A percentile compares a stretch with the other conserved stretches of the same genome.
These are phyloP conservation scores for Podaxis pistillaris DNA, from an alignment of 768 basidiomycete species.

Conservation along the genomic window DNA sequence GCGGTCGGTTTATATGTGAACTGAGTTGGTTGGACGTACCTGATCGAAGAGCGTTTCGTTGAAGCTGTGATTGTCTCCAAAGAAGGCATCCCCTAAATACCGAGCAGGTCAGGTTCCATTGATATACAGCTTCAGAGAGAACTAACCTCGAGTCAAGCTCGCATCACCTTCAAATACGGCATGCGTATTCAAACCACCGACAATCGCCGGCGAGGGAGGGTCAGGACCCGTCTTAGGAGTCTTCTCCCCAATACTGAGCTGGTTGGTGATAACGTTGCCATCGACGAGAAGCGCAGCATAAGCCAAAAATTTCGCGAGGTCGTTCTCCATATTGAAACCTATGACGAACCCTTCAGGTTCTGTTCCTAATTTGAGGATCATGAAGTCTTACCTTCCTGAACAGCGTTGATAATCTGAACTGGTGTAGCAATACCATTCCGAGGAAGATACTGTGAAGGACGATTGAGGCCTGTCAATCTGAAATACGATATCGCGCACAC, in stretches of 20 bases:
- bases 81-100: constrained; percentile 17
- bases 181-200: constrained; percentile 20
- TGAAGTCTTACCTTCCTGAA: constrained; percentile 17
- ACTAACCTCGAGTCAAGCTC: constrained; percentile 17
- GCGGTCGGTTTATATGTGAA: not conserved
- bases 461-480: not conserved
- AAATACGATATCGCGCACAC: not conserved
- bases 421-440: constrained; percentile 18
- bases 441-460: constrained; percentile 16
- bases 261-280: constrained; percentile 17
- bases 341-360: not conserved
- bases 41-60: constrained; percentile 21
- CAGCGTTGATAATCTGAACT: constrained; percentile 16
- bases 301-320: constrained; percentile 17
- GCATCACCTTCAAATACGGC: constrained; percentile 18
- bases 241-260: constrained; percentile 20
- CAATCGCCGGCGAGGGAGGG: constrained; percentile 20
- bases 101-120: not conserved
- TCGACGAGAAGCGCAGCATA: constrained; percentile 19
- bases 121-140: not conserved
- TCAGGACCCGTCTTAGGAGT: constrained; percentile 15
- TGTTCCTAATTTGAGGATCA: not conserved
- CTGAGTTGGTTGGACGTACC: constrained; percentile 1
- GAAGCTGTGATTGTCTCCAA: constrained; percentile 22
- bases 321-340: constrained; percentile 19